Conservation (phyloP, 2,329 filamentous ascomycete species). For the Magnaporthiopsis poae region DNA sequence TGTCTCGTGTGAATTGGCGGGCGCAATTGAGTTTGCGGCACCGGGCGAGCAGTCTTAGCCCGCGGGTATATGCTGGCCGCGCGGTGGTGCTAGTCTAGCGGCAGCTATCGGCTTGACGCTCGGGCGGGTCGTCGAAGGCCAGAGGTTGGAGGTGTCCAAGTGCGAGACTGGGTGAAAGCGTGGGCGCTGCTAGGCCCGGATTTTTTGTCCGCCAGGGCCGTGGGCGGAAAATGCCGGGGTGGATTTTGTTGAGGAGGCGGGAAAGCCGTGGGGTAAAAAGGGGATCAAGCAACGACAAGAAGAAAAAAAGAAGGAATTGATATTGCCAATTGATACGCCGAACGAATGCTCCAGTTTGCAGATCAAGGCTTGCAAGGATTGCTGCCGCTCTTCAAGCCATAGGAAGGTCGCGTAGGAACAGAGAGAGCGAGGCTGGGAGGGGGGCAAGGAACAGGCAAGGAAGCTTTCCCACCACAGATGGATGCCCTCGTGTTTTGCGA, state of each 20-base stretch:
- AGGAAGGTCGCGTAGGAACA: background rate
- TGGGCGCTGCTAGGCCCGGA: background rate
- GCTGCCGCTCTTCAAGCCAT: background rate
- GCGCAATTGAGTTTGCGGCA: background rate
- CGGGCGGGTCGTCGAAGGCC: background rate
- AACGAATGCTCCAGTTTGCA: background rate
- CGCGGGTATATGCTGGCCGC: background rate
- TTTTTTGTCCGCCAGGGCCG: background rate
- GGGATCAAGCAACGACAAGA: background rate
- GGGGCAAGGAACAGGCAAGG: background rate
- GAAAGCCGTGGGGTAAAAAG: background rate
- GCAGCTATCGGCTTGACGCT: background rate
- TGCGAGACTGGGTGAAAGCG: background rate
- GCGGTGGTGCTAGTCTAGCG: background rate
- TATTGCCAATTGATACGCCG: background rate
- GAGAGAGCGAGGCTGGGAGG: background rate
- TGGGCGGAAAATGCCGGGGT: background rate
- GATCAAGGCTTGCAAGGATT: background rate
- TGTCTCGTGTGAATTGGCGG: background rate
- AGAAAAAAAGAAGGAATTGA: background rate
- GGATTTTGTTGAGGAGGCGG: background rate
- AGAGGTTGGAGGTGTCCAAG: background rate
- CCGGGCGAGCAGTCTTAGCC: background rate
- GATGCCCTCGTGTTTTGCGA: background rate
- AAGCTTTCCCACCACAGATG: background rate